These are phyloP conservation scores for Astraeus odoratus DNA, from an alignment of 768 basidiomycete species.

Conservation along the genomic window DNA sequence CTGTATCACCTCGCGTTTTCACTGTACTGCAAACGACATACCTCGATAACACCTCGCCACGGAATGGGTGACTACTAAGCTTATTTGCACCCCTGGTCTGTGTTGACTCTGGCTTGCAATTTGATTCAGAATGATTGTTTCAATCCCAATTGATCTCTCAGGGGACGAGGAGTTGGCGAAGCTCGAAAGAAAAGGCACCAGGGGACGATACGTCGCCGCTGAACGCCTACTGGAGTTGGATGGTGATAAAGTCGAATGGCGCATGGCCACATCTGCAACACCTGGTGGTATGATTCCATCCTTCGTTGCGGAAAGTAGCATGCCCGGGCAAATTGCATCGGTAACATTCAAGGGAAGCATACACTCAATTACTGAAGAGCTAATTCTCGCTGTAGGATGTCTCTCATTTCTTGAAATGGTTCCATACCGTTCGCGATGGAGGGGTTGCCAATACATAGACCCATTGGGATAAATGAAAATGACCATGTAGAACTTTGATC, in stretches of 20 bases:
- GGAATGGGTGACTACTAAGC: constrained; percentile 53
- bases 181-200: constrained; percentile 57
- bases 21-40: constrained; percentile 65
- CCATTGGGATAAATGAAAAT: too few relatives aligned
- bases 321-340: constrained; percentile 57
- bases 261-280: constrained; percentile 72
- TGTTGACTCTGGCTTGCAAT: background rate
- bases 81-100: too few relatives aligned
- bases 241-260: constrained; percentile 64
- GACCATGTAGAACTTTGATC: background rate
- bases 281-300: constrained; percentile 64
- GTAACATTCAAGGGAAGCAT: constrained; percentile 30
- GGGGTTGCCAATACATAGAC: background rate
- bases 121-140: constrained; percentile 35
- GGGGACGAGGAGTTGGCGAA: constrained; percentile 50
- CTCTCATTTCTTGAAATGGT: constrained; percentile 65
- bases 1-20: constrained; percentile 68
- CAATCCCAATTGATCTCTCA: constrained; percentile 63
- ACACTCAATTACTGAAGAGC: background rate
- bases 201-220: constrained; percentile 63
- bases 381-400: constrained; percentile 46
- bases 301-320: constrained; percentile 53
- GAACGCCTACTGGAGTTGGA: constrained; percentile 59
- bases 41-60: constrained; percentile 42
- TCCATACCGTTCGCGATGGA: constrained; percentile 31